phyloP scores from a whole-genome alignment of 2,329 filamentous ascomycete species.

The Trichoderma arundinaceum region DNA sequence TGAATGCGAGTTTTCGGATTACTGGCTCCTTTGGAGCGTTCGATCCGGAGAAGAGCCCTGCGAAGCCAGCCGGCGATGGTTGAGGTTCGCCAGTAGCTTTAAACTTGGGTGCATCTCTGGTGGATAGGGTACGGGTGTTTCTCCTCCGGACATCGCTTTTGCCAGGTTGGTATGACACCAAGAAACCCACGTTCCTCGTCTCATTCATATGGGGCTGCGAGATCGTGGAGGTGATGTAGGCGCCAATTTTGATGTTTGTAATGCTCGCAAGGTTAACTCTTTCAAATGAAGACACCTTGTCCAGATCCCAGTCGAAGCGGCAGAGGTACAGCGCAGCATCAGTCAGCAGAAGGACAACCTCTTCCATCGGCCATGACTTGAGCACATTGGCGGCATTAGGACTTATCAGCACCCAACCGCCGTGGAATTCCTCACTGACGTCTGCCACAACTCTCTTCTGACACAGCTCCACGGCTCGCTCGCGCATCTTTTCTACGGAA shows the following conservation, averaged over 20 bases:
- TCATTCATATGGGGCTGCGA: conserved; percentile 79
- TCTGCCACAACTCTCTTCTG: conserved; percentile 85
- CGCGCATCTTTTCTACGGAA: conserved; percentile 80
- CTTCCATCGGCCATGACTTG: conserved; percentile 77
- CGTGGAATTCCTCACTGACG: conserved; percentile 81
- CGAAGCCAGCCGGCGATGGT: conserved; percentile 44
- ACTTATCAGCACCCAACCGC: conserved; percentile 86
- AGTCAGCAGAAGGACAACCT: conserved; percentile 86
- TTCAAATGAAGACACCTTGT: conserved; percentile 93
- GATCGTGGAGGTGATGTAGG: conserved; percentile 89
- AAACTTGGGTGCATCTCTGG: conserved; percentile 43
- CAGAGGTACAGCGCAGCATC: conserved; percentile 86
- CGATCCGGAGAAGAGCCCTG: conserved; percentile 51
- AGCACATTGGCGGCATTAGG: conserved; percentile 74
- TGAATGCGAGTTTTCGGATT: conserved; percentile 57
- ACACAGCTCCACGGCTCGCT: conserved; percentile 88
- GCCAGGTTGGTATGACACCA: conserved; percentile 76
- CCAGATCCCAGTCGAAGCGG: conserved; percentile 90
- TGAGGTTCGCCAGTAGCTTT: conserved; percentile 34
- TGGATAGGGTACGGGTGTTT: conserved; percentile 83
- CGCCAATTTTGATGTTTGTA: conserved; percentile 74
- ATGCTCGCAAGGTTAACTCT: conserved; percentile 79
- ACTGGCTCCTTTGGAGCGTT: conserved; percentile 39
- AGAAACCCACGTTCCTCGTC: conserved; percentile 79
- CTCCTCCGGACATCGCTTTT: conserved; percentile 75